Percentiles rank a stretch among this genome's conserved stretches.
Evolutionary conservation across 805 yeast genomes (phyloP).

Genomic region (Candida taoyuanica): DNA sequence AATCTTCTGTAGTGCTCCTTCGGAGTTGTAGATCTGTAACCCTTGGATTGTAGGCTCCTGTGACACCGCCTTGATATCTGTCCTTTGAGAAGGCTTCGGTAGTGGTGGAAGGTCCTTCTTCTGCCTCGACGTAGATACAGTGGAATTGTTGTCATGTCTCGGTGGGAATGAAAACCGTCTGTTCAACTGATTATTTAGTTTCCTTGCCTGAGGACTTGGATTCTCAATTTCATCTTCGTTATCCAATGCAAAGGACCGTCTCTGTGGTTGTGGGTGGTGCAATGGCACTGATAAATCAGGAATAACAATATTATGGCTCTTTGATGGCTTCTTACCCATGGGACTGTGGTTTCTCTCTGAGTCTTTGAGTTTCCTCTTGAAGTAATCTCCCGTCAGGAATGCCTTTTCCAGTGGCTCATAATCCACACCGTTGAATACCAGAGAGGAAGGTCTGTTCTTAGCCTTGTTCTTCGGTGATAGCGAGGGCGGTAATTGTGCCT

Average conservation of each 20-base stretch:
- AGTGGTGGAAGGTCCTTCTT: constrained; percentile 7
- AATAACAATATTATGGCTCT: constrained; percentile 4
- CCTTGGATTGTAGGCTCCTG: constrained; percentile 2
- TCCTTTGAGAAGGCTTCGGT: constrained; percentile 6
- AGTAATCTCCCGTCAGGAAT: constrained; percentile 10
- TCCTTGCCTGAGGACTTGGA: constrained; percentile 26
- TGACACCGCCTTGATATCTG: constrained; percentile 3
- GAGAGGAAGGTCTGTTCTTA: constrained; percentile 25
- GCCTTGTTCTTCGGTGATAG: constrained; percentile 32
- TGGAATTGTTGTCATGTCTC: neutral
- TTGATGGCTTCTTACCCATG: neutral
- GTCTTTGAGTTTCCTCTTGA: constrained; percentile 2
- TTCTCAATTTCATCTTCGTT: constrained; percentile 24
- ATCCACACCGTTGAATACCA: constrained; percentile 34
- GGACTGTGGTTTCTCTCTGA: neutral
- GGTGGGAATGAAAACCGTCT: constrained; percentile 26
- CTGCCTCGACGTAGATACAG: too few relatives aligned
- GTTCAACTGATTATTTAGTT: constrained; percentile 23
- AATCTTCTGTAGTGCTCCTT: constrained; percentile 8
- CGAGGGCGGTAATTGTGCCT: constrained; percentile 33
- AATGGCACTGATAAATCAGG: constrained; percentile 5
- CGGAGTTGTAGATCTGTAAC: constrained; percentile 6
- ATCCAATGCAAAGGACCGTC: constrained; percentile 11
- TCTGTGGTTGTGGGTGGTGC: neutral
- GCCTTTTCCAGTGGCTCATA: constrained; percentile 28